Percentiles rank a stretch among this genome's conserved stretches.
Conservation (phyloP, 352 stramenopile species). For the Globisporangium paddicum region DNA sequence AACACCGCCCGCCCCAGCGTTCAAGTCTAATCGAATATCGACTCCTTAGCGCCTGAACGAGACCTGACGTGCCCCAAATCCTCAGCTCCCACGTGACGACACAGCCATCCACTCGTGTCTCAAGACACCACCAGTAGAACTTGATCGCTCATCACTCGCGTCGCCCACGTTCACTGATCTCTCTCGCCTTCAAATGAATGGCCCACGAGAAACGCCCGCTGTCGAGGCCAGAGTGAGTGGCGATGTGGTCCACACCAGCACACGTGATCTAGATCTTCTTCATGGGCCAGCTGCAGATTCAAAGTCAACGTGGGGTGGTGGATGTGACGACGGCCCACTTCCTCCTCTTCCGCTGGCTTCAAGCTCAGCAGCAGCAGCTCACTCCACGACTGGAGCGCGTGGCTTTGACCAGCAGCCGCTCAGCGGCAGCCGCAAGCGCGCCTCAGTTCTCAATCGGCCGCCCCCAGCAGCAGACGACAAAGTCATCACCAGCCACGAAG, state of each 20-base stretch:
- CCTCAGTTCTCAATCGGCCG: not conserved
- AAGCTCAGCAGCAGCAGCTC: not conserved
- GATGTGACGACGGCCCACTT: not conserved
- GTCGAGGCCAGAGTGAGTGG: too few species aligned
- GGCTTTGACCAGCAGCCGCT: not conserved
- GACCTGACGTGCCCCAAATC: too few species aligned
- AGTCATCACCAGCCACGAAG: not conserved
- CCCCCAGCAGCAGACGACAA: not conserved
- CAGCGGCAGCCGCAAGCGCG: conserved; percentile 13
- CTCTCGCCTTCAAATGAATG: too few species aligned
- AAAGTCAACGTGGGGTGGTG: too few species aligned
- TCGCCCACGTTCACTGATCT: not conserved
- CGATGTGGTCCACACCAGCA: not conserved
- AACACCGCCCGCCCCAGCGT: too few species aligned
- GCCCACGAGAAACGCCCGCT: not conserved
- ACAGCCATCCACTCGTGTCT: too few species aligned
- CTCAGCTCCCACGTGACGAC: too few species aligned
- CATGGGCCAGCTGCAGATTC: not conserved
- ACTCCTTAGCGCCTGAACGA: too few species aligned
- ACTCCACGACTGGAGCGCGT: not conserved
- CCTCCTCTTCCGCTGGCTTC: not conserved
- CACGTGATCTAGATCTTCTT: not conserved
- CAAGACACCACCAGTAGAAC: too few species aligned
- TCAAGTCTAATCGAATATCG: too few species aligned
- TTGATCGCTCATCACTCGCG: not conserved